Conservation (phyloP, 2,329 filamentous ascomycete species). For the Hymenoscyphus occultus region DNA sequence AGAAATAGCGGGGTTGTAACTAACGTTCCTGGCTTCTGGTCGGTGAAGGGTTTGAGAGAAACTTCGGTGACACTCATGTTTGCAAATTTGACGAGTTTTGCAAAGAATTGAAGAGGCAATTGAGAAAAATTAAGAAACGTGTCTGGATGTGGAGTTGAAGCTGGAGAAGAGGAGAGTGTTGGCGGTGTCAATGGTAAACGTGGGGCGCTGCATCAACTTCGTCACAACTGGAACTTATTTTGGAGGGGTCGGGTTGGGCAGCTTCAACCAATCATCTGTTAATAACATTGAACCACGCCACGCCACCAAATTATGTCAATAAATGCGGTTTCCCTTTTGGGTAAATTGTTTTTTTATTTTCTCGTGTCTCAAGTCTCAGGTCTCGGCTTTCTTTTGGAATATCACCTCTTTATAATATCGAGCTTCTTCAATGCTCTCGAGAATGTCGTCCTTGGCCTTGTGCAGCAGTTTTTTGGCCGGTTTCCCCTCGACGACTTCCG, state of each 20-base stretch:
- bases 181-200: constrained; percentile 1
- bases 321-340: not conserved
- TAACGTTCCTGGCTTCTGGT: constrained; percentile 99
- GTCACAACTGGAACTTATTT: constrained; percentile 7
- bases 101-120: constrained; percentile 14
- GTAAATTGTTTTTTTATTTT: not conserved
- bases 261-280: constrained; percentile 6
- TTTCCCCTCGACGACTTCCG: constrained; percentile 56
- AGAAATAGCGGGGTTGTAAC: constrained; percentile 45
- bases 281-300: not conserved
- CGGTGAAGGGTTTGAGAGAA: constrained; percentile 78
- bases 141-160: constrained; percentile 4
- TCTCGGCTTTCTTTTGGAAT: constrained; percentile 44
- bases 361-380: not conserved
- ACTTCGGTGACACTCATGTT: constrained; percentile 77
- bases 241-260: constrained; percentile 6
- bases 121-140: constrained; percentile 12
- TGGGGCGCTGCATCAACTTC: not conserved
- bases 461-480: constrained; percentile 76
- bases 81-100: constrained; percentile 20
- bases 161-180: not conserved
- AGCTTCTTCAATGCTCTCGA: constrained; percentile 94
- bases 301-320: constrained; percentile 2
- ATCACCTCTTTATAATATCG: constrained; percentile 73
- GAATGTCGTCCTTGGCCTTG: constrained; percentile 81